Evolutionary conservation across 2,329 filamentous ascomycete genomes (phyloP).

Genomic region (Aureobasidium melanogenum): DNA sequence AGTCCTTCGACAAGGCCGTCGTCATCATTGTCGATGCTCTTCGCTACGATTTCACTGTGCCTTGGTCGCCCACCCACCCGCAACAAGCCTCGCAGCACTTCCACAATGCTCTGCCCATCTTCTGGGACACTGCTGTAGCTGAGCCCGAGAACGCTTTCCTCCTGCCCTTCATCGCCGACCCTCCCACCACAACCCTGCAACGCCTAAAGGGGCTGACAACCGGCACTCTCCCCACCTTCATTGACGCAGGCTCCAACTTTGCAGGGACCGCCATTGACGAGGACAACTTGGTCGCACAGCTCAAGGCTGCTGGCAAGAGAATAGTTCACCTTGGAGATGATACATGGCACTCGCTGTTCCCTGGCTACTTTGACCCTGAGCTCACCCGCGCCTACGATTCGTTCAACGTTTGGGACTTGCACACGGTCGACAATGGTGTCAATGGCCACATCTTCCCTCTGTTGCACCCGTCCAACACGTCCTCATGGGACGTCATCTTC

Average conservation of each 20-base stretch:
- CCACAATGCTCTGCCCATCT: slow-evolving; percentile 78
- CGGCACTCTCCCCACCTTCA: slow-evolving; percentile 86
- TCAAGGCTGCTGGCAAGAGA: slow-evolving; percentile 58
- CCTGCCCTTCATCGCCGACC: slow-evolving; percentile 91
- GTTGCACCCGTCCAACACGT: slow-evolving; percentile 53
- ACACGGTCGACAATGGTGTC: slow-evolving; percentile 94
- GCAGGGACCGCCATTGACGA: slow-evolving; percentile 92
- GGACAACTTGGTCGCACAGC: slow-evolving; percentile 64
- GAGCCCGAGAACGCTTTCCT: slow-evolving; percentile 78
- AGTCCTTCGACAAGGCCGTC: slow-evolving; percentile 84
- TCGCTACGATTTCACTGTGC: slow-evolving; percentile 93
- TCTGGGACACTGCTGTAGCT: slow-evolving; percentile 71
- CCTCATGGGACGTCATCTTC: slow-evolving; percentile 87
- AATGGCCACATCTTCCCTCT: slow-evolving; percentile 84
- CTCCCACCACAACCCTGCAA: slow-evolving; percentile 87
- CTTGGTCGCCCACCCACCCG: slow-evolving; percentile 44
- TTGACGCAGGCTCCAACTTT: slow-evolving; percentile 92
- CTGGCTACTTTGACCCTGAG: slow-evolving; percentile 81
- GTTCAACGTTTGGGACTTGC: slow-evolving; percentile 96
- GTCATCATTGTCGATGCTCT: slow-evolving; percentile 87
- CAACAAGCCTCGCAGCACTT: slow-evolving; percentile 53
- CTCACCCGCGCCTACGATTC: slow-evolving; percentile 88
- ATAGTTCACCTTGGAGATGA: slow-evolving; percentile 96
- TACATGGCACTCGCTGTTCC: slow-evolving; percentile 91
- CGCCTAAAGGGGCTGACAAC: slow-evolving; percentile 90